Percentiles rank a stretch among this genome's conserved stretches.
phyloP scores from a whole-genome alignment of 2,329 filamentous ascomycete genomes.

The Ophiocordyceps camponoti-leonardi region DNA sequence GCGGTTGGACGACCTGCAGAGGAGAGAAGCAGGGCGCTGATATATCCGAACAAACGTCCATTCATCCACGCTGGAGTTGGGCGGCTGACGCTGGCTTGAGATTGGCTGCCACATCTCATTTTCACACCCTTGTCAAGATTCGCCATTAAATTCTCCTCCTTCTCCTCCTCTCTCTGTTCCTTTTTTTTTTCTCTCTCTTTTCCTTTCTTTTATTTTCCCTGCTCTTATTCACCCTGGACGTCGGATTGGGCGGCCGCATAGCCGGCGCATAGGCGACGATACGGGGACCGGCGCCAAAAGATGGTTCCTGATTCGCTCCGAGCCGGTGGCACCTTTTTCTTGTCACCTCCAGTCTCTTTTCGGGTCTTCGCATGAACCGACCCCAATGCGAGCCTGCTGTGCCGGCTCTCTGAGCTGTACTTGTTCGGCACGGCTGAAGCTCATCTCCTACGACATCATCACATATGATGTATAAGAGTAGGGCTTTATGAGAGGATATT shows the following conservation, averaged over 20 bases:
- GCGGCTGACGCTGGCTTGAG: constrained; percentile 31
- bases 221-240: background rate
- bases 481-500: too few relatives aligned
- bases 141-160: background rate
- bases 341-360: background rate
- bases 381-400: background rate
- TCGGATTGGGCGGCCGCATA: background rate
- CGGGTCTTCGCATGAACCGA: background rate
- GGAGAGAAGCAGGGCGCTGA: constrained; percentile 1
- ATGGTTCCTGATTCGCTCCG: background rate
- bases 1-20: background rate
- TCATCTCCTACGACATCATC: background rate
- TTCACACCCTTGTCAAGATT: background rate
- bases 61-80: constrained; percentile 10
- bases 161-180: background rate
- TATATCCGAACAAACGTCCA: background rate
- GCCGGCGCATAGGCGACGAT: background rate
- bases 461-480: too few relatives aligned
- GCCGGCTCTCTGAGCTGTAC: background rate
- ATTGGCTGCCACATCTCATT: constrained; percentile 25
- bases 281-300: background rate
- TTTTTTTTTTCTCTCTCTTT: background rate
- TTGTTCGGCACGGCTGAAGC: background rate
- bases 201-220: too few relatives aligned
- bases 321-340: background rate